These are phyloP conservation scores for Massospora cicadina DNA, from an alignment of 371 early-diverging fungal genomes.

Conservation along the genomic window DNA sequence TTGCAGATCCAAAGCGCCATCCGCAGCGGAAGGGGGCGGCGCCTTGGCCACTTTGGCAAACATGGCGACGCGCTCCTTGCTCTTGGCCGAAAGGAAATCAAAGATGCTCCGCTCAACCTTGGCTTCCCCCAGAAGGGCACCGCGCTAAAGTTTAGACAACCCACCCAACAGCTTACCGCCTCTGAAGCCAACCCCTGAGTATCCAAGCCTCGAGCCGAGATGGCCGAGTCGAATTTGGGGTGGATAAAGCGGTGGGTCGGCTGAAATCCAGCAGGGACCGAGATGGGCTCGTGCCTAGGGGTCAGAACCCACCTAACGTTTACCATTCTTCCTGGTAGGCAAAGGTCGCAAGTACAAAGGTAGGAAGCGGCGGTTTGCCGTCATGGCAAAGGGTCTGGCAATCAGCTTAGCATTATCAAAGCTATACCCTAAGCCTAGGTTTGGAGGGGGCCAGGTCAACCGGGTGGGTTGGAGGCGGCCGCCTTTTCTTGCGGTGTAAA, in stretches of 20 bases:
- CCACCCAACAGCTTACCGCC: not conserved
- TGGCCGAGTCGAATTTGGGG: not conserved
- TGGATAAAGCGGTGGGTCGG: slow-evolving; percentile 23
- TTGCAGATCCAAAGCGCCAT: not conserved
- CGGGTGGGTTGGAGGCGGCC: not conserved
- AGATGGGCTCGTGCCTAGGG: slow-evolving; percentile 29
- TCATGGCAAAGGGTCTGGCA: slow-evolving; percentile 20
- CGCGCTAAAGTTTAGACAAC: slow-evolving; percentile 9
- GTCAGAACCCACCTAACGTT: slow-evolving; percentile 2
- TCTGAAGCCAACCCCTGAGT: not conserved
- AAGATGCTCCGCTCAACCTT: slow-evolving; percentile 50
- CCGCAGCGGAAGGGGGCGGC: slow-evolving; percentile 13
- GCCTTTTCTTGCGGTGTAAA: slow-evolving; percentile 5
- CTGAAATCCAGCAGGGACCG: slow-evolving; percentile 30
- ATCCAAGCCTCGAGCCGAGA: not conserved
- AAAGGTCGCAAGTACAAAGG: slow-evolving; percentile 28
- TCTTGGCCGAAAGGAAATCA: slow-evolving; percentile 42
- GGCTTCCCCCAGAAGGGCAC: slow-evolving; percentile 1
- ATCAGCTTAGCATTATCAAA: slow-evolving; percentile 1
- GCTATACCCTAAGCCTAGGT: not conserved
- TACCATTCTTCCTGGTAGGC: slow-evolving; percentile 31
- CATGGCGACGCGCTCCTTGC: slow-evolving; percentile 41
- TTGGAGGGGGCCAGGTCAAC: not conserved
- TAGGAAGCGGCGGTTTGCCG: slow-evolving; percentile 33
- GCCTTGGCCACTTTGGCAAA: slow-evolving; percentile 22